Conservation (phyloP, 768 basidiomycete species). For the Suillus alpinus region DNA sequence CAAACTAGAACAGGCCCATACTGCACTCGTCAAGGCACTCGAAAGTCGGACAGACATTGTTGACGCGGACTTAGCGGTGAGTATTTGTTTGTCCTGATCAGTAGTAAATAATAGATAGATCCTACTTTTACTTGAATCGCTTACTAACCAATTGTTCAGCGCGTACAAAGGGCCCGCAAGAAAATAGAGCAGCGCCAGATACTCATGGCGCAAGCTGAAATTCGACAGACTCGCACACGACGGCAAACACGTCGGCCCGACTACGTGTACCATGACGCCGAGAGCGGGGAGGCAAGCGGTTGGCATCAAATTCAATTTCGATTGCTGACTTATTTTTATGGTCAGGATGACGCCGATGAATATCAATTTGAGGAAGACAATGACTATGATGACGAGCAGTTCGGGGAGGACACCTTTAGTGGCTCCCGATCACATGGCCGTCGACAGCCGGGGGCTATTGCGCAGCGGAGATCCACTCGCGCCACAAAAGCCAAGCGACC, state of each 20-base stretch:
- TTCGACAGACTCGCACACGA: conserved; percentile 77
- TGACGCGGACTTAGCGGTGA: conserved; percentile 69
- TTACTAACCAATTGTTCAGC: conserved; percentile 42
- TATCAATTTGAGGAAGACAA: conserved; percentile 66
- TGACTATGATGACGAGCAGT: conserved; percentile 59
- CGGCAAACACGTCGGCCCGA: conserved; percentile 70
- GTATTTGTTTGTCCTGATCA: conserved; percentile 30
- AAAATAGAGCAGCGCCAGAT: conserved; percentile 67
- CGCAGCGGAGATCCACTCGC: conserved; percentile 55
- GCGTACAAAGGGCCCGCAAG: conserved; percentile 65
- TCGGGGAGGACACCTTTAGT: conserved; percentile 39
- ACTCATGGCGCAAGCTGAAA: conserved; percentile 69
- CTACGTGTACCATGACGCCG: conserved; percentile 74
- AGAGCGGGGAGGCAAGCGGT: conserved; percentile 52
- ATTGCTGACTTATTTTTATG: conserved; percentile 19
- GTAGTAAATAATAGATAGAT: conserved; percentile 12
- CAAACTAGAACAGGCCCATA: conserved; percentile 61
- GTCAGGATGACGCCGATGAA: conserved; percentile 61
- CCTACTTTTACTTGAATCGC: conserved; percentile 12
- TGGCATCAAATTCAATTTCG: conserved; percentile 14
- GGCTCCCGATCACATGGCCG: conserved; percentile 39
- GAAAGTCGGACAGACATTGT: conserved; percentile 64
- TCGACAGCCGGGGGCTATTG: conserved; percentile 32
- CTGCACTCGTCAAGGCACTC: conserved; percentile 56
- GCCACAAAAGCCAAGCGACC: conserved; percentile 50